Evolutionary conservation across 371 early-diverging fungal genomes (phyloP), one percentile per base, ranked within the genome.

Genomic region (Sporodiniella umbellata): DNA sequence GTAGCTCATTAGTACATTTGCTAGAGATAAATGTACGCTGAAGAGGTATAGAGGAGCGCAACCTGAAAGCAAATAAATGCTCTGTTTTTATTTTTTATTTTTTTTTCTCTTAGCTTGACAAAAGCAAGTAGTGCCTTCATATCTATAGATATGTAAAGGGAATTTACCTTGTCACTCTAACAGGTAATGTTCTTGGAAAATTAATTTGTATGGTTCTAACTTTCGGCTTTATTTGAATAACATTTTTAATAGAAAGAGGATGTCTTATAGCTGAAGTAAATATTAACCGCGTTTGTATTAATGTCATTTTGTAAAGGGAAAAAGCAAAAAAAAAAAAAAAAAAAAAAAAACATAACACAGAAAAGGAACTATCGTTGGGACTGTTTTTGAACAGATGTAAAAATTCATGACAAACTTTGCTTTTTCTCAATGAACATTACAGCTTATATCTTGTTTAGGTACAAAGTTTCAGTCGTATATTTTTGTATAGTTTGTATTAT

Each of bases 101-200:
- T 31, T 0, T 31, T 8, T 31, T 31, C 31, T n/a, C n/a, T n/a
- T n/a, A n/a, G n/a, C n/a, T n/a, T n/a, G n/a, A n/a, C n/a, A n/a
- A n/a, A n/a, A n/a, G n/a, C n/a, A n/a, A n/a, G n/a, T n/a, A n/a
- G n/a, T n/a, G n/a, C n/a, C n/a, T n/a, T n/a, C n/a, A n/a, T n/a
- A n/a, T n/a, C n/a, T n/a, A n/a, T n/a, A n/a, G 30, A 28, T 7
- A 28, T 7, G 10, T 7, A 28, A 28, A 28, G 30, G 30, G 15
- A 4, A n/a, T 35, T n/a, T 35, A 35, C 35, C 35, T 35, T 35
- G 35, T 35, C 35, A 35, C 15, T 35, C n/a, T 35, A 35, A 35
- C 35, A 35, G 35, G 35, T n/a, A 35, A n/a, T 35, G n/a, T n/a
- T 35, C 35, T 35, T 35, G 35, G 15, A 35, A 35, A n/a, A n/a